Evolutionary conservation across 768 basidiomycete genomes (phyloP).

Genomic region (Lentinus brumalis): DNA sequence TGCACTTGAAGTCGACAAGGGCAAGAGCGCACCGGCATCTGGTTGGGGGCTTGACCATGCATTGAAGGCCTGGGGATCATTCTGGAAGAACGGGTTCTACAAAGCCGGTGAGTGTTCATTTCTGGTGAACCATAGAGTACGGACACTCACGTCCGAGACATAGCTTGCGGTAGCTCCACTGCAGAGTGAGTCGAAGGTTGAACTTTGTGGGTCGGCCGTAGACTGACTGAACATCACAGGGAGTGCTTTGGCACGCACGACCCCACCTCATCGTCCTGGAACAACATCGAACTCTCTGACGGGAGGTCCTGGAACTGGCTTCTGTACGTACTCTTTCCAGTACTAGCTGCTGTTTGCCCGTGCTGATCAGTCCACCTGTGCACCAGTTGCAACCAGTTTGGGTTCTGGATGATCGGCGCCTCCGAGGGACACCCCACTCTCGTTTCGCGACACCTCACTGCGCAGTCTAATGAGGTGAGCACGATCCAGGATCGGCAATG

Average conservation of each 20-base stretch:
- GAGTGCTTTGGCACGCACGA: constrained; percentile 43
- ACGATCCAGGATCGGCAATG: no score
- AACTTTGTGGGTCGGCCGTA: no score
- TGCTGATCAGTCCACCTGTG: constrained; percentile 21
- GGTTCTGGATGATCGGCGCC: constrained; percentile 43
- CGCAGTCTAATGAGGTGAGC: constrained; percentile 51
- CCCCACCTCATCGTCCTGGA: constrained; percentile 43
- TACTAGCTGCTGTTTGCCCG: constrained; percentile 48
- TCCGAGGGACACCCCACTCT: constrained; percentile 39
- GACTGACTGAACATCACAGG: constrained; percentile 7
- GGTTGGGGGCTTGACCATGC: constrained; percentile 66
- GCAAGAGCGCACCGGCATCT: constrained; percentile 42
- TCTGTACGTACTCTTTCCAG: constrained; percentile 37
- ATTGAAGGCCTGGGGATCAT: constrained; percentile 57
- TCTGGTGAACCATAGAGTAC: background rate
- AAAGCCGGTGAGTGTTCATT: constrained; percentile 38
- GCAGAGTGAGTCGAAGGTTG: no score
- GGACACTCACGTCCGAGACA: constrained; percentile 17
- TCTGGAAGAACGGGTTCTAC: constrained; percentile 50
- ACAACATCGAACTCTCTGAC: constrained; percentile 54
- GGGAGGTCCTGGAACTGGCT: constrained; percentile 73
- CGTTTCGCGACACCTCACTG: constrained; percentile 52
- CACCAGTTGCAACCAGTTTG: constrained; percentile 67
- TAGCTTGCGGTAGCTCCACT: constrained; percentile 46
- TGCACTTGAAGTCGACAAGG: constrained; percentile 59